phyloP scores from a whole-genome alignment of 208 protist species.

The Acanthamoeba sp. region DNA sequence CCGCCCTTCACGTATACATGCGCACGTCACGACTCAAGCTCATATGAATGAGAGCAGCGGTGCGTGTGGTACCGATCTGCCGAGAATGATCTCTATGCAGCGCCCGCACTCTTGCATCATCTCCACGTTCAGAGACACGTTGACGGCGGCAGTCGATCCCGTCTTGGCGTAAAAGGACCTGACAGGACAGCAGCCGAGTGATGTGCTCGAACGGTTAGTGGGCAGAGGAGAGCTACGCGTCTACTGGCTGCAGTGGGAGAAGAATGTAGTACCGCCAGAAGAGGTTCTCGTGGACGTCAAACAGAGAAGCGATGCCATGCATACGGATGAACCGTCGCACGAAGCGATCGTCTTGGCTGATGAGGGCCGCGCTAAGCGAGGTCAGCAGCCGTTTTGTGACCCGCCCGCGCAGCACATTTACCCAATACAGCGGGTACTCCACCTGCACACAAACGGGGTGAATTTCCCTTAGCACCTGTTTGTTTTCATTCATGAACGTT shows the following conservation, averaged over 20 bases:
- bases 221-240: no score
- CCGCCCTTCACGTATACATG: no score
- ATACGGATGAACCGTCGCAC: slow-evolving; percentile 28
- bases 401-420: slow-evolving; percentile 51
- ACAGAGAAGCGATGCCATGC: background rate
- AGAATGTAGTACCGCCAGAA: slow-evolving; percentile 39
- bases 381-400: background rate
- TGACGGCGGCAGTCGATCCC: background rate
- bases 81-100: background rate
- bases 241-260: background rate
- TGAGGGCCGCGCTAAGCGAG: background rate
- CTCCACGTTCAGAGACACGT: background rate
- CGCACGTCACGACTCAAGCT: no score
- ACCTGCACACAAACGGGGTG: background rate
- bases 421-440: slow-evolving; percentile 55
- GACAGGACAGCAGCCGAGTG: no score
- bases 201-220: background rate
- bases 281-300: slow-evolving; percentile 66
- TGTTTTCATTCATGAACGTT: no score
- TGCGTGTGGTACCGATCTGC: background rate
- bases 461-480: no score
- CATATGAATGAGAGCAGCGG: background rate
- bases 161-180: background rate
- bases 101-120: background rate
- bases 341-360: background rate